Evolutionary conservation across 805 yeast genomes (phyloP).

Genomic region (Starmerella riodocensis): DNA sequence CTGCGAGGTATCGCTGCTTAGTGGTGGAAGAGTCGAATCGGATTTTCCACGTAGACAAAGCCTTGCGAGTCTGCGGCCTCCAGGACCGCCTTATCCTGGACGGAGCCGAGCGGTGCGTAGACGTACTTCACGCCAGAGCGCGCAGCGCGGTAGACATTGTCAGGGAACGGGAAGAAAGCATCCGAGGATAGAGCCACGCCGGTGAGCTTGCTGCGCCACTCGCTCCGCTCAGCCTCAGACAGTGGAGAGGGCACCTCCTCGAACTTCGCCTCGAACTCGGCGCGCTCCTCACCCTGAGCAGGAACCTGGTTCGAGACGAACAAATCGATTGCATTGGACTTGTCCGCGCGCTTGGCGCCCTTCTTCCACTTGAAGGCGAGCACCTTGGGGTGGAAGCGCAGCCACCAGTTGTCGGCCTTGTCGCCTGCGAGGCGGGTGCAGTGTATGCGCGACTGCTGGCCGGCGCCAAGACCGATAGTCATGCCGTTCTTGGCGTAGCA

Average conservation of each 20-base stretch:
- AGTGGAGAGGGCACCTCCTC: conserved; percentile 72
- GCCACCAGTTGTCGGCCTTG: conserved; percentile 99
- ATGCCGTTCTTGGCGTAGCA: conserved; percentile 98
- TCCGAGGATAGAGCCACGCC: conserved; percentile 91
- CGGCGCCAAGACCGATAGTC: conserved; percentile 99
- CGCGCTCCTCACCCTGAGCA: conserved; percentile 77
- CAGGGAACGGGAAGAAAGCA: conserved; percentile 99
- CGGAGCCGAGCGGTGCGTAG: conserved; percentile 96
- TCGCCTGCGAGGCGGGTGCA: conserved; percentile 99
- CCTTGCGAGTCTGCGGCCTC: conserved; percentile 88
- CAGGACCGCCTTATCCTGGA: conserved; percentile 91
- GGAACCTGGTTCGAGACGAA: conserved; percentile 88
- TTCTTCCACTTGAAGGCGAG: conserved; percentile 92
- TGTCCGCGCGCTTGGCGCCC: conserved; percentile 96
- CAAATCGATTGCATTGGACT: conserved; percentile 93
- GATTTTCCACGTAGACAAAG: conserved; percentile 90
- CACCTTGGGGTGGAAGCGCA: conserved; percentile 95
- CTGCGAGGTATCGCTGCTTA: conserved; percentile 27
- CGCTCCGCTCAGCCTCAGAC: conserved; percentile 67
- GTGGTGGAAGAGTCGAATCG: conserved; percentile 96
- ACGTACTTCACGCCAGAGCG: conserved; percentile 91
- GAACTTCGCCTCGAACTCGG: conserved; percentile 84
- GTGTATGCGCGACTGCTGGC: conserved; percentile 98
- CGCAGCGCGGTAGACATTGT: conserved; percentile 94
- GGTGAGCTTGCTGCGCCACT: conserved; percentile 68